Conservation (phyloP, 345 rosid species). For the Firmiana major region DNA sequence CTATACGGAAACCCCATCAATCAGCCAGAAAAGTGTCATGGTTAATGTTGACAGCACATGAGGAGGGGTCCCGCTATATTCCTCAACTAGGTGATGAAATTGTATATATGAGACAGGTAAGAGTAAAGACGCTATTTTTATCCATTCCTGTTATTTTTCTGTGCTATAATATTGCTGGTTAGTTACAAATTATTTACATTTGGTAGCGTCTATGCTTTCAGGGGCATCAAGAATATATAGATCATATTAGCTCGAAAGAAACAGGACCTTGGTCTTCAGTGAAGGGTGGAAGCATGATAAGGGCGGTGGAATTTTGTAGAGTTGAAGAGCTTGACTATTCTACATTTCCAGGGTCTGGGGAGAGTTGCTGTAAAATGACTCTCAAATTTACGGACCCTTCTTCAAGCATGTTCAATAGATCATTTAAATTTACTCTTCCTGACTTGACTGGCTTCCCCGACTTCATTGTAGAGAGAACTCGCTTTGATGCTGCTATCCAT, state of each 20-base stretch:
- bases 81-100: constrained; percentile 91
- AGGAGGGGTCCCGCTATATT: constrained; percentile 87
- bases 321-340: constrained; percentile 83
- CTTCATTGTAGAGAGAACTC: constrained; percentile 91
- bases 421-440: constrained; percentile 71
- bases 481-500: constrained; percentile 70
- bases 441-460: constrained; percentile 88
- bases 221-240: constrained; percentile 90
- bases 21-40: constrained; percentile 61
- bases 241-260: constrained; percentile 42
- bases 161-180: background rate
- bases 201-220: constrained; percentile 29
- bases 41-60: constrained; percentile 75
- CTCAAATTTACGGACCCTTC: constrained; percentile 70
- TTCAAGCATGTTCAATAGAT: constrained; percentile 48
- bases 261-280: constrained; percentile 66
- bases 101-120: constrained; percentile 87
- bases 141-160: constrained; percentile 7
- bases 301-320: constrained; percentile 82
- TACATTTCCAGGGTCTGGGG: constrained; percentile 90
- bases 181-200: background rate
- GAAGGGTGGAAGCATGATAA: constrained; percentile 54
- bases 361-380: constrained; percentile 93
- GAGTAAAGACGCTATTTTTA: constrained; percentile 19
- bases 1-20: constrained; percentile 48